Conservation (phyloP, 2,329 filamentous ascomycete species). For the Monilinia polystroma region DNA sequence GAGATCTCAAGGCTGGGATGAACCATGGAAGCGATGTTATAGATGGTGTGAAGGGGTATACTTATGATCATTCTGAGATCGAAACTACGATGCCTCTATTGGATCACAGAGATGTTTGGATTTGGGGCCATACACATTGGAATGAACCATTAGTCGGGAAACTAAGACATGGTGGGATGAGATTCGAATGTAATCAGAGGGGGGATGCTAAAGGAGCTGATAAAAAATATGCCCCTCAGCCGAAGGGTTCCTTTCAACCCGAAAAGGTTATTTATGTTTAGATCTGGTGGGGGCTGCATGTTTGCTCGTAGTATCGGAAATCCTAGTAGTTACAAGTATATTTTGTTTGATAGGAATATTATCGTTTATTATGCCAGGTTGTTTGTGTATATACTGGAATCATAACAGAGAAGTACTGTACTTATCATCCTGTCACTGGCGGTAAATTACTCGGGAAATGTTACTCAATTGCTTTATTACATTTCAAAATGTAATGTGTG, state of each 20-base stretch:
- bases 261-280: conserved; percentile 3
- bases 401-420: background rate
- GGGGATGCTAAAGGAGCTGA: background rate
- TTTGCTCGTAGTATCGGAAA: no score
- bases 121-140: conserved; percentile 19
- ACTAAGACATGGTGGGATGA: conserved; percentile 6
- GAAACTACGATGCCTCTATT: conserved; percentile 10
- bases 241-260: background rate
- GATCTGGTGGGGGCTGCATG: background rate
- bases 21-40: conserved; percentile 9
- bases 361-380: background rate
- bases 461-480: background rate
- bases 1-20: background rate
- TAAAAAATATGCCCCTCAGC: background rate
- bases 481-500: background rate
- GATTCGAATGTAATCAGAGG: conserved; percentile 7
- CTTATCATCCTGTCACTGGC: background rate
- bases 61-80: conserved; percentile 12
- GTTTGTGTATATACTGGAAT: background rate
- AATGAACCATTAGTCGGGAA: background rate
- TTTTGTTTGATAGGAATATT: background rate
- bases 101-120: conserved; percentile 15
- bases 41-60: background rate
- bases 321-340: background rate
- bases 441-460: background rate